Evolutionary conservation across 208 protist species (phyloP).

Genomic region (Endotrypanum monterogeii): DNA sequence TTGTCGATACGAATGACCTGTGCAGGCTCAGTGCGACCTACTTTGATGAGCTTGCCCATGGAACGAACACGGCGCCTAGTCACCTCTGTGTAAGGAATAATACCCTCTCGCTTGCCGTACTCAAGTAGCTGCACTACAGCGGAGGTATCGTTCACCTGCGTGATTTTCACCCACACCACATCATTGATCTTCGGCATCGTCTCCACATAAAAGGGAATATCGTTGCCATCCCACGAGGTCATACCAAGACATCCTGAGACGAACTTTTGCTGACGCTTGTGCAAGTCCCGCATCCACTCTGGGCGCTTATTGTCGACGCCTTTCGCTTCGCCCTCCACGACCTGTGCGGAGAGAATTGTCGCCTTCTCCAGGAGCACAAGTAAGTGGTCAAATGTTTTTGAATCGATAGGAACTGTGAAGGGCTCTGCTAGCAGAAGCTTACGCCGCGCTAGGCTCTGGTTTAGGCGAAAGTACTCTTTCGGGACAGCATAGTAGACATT

Average conservation of each 20-base stretch:
- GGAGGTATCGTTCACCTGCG: constrained; percentile 92
- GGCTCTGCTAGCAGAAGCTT: constrained; percentile 68
- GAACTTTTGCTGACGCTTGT: constrained; percentile 85
- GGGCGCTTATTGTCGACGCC: constrained; percentile 44
- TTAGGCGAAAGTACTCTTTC: constrained; percentile 77
- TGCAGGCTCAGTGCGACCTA: constrained; percentile 95
- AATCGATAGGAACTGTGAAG: constrained; percentile 67
- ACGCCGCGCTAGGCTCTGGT: constrained; percentile 55
- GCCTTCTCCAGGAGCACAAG: constrained; percentile 78
- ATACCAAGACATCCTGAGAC: constrained; percentile 71
- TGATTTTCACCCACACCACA: constrained; percentile 97
- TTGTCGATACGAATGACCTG: constrained; percentile 98
- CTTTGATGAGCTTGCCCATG: constrained; percentile 98
- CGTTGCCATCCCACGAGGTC: constrained; percentile 76
- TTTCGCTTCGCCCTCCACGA: constrained; percentile 54
- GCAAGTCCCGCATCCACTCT: constrained; percentile 74
- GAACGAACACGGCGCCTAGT: constrained; percentile 97
- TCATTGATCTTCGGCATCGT: constrained; percentile 95
- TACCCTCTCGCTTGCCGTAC: constrained; percentile 99
- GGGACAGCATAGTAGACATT: constrained; percentile 71
- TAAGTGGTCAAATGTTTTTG: constrained; percentile 51
- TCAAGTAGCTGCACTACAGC: constrained; percentile 96
- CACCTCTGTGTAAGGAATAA: constrained; percentile 98
- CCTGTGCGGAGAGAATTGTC: constrained; percentile 60
- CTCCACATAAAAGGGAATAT: constrained; percentile 74